Percentiles rank a stretch among this genome's conserved stretches.
Conservation (phyloP, 352 stramenopile genomes). For the Phytophthora melonis region DNA sequence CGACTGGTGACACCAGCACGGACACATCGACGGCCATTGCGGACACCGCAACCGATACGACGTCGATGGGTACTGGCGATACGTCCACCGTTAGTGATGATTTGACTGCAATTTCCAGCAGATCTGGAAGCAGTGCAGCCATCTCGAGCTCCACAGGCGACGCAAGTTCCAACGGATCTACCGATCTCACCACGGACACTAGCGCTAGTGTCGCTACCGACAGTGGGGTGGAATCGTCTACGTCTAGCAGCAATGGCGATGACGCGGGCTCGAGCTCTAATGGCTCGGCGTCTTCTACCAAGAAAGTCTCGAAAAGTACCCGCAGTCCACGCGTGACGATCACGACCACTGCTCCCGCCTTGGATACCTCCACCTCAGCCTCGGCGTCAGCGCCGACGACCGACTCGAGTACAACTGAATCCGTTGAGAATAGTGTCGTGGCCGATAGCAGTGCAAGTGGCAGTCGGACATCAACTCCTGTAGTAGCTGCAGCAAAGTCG, state of each 20-base stretch:
- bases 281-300: background rate
- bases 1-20: background rate
- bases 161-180: background rate
- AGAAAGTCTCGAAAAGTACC: background rate
- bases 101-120: background rate
- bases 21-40: background rate
- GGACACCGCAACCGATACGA: background rate
- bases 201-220: background rate
- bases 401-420: background rate
- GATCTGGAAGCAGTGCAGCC: background rate
- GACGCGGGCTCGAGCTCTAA: background rate
- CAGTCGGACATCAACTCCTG: background rate
- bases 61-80: background rate
- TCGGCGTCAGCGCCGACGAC: no score
- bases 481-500: background rate
- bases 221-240: background rate
- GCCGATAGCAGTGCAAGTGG: constrained; percentile 1
- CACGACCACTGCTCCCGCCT: background rate
- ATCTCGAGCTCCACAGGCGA: background rate
- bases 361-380: background rate
- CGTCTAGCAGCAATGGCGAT: background rate
- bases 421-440: background rate
- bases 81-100: background rate
- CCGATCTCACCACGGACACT: background rate
- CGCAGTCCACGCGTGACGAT: constrained; percentile 1